Evolutionary conservation across 768 basidiomycete genomes (phyloP), one percentile per base, ranked within the genome.

Genomic region (Lepiota brunneoincarnata): DNA sequence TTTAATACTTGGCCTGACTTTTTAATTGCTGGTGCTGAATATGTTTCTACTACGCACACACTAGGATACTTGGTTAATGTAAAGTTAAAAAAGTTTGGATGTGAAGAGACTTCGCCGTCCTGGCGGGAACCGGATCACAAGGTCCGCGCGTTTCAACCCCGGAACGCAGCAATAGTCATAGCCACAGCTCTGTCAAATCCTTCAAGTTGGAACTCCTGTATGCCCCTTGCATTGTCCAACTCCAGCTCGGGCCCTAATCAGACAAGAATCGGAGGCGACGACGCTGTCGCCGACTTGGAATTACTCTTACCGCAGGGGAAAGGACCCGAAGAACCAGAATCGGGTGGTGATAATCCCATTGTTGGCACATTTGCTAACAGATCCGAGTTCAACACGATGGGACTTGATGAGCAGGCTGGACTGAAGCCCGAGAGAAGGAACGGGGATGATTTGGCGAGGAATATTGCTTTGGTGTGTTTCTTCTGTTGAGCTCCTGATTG

Each of bases 381-480:
- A 31, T 31, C 31, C 31, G 31, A 31, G 31, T 10, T 10, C 31
- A 10, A 31, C 11, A 39, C 31, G n/a, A 54, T 48, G 45, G 45
- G 45, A 21, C n/a, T 35, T 17, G 45, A 48, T 34, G 53, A 44
- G 26, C 41, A 45, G 51, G 26, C 12, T 36, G 36, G 28, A 21
- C 17, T 61, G 20, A 78, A 62, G 43, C 61, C 61, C 34, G 77
- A 79, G 54, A 64, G 61, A 0, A 69, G 79, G 31, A 23, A 42
- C 24, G 72, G 75, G 0, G 80, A 81, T 55, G 38, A 26, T 1
- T 20, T 65, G 9, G 75, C 78, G 0, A 59, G 59, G 17, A 56
- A 64, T 42, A 51, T 64, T 44, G 69, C 75, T 24, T 59, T 73
- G 51, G 80, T 80, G 21, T 23, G 77, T 65, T 36, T 36, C n/a